Conservation (phyloP, 2,329 filamentous ascomycete genomes). For the Calonectria ilicicola region DNA sequence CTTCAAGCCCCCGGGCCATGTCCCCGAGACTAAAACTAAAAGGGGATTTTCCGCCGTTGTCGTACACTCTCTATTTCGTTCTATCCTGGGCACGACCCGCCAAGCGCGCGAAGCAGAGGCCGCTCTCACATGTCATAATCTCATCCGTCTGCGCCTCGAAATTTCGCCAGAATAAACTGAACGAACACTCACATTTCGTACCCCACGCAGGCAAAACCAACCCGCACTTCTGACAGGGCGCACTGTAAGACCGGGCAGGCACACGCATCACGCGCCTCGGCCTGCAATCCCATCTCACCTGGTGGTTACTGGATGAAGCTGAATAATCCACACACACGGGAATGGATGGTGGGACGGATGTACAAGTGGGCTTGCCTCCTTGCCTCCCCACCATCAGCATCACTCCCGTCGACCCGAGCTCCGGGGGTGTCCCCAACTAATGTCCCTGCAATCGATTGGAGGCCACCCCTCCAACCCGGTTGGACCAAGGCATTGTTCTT, state of each 20-base stretch:
- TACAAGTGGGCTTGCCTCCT: background rate
- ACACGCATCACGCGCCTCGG: slow-evolving; percentile 5
- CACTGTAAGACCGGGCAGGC: background rate
- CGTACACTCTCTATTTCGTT: background rate
- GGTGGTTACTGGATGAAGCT: background rate
- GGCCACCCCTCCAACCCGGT: background rate
- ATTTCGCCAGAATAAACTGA: background rate
- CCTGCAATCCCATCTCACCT: background rate
- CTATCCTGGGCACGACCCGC: background rate
- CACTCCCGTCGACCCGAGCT: slow-evolving; percentile 16
- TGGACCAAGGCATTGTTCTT: background rate
- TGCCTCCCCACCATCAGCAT: slow-evolving; percentile 13
- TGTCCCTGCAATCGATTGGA: background rate
- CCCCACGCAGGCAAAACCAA: background rate
- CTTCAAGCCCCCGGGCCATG: background rate
- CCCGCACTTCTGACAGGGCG: background rate
- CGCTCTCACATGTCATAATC: slow-evolving; percentile 20
- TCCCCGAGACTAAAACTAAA: slow-evolving; percentile 31
- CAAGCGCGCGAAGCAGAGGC: slow-evolving; percentile 8
- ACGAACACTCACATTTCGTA: background rate
- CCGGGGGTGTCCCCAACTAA: background rate
- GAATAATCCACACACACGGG: slow-evolving; percentile 4
- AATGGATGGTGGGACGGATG: background rate
- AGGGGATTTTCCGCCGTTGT: slow-evolving; percentile 33
- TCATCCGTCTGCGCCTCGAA: background rate